These are phyloP conservation scores for Kwoniella sp. DNA, from an alignment of 768 basidiomycete genomes.

Conservation along the genomic window DNA sequence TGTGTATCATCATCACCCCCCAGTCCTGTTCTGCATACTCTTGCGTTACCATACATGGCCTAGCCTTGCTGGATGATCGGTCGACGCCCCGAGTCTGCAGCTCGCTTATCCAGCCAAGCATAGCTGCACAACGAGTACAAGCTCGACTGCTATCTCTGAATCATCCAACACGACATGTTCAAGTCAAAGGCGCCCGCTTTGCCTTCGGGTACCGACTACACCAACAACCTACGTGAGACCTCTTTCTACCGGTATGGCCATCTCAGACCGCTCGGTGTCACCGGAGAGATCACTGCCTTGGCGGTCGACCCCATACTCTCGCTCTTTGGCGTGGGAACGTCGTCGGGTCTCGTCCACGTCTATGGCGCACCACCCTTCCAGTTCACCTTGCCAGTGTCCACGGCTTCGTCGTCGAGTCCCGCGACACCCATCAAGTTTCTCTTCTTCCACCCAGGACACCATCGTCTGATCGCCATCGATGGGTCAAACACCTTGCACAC, in stretches of 20 bases:
- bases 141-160: too few relatives aligned
- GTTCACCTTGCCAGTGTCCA: constrained; percentile 37
- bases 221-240: constrained; percentile 40
- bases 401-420: constrained; percentile 12
- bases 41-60: too few relatives aligned
- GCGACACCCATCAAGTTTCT: constrained; percentile 21
- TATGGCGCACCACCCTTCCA: constrained; percentile 66
- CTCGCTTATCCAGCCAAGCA: too few relatives aligned
- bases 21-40: too few relatives aligned
- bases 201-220: constrained; percentile 35
- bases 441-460: constrained; percentile 34
- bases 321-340: constrained; percentile 57
- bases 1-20: too few relatives aligned
- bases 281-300: constrained; percentile 49
- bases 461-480: constrained; percentile 34
- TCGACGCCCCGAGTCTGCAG: too few relatives aligned
- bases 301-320: constrained; percentile 52
- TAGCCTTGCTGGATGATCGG: too few relatives aligned
- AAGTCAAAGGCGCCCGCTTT: constrained; percentile 30
- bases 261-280: constrained; percentile 40
- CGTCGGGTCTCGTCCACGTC: constrained; percentile 61
- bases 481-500: constrained; percentile 32
- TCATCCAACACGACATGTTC: too few relatives aligned
- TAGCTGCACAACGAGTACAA: too few relatives aligned
- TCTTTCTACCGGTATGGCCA: constrained; percentile 48